Evolutionary conservation across 2,329 filamentous ascomycete species (phyloP).

Genomic region (Colletotrichum sublineola): DNA sequence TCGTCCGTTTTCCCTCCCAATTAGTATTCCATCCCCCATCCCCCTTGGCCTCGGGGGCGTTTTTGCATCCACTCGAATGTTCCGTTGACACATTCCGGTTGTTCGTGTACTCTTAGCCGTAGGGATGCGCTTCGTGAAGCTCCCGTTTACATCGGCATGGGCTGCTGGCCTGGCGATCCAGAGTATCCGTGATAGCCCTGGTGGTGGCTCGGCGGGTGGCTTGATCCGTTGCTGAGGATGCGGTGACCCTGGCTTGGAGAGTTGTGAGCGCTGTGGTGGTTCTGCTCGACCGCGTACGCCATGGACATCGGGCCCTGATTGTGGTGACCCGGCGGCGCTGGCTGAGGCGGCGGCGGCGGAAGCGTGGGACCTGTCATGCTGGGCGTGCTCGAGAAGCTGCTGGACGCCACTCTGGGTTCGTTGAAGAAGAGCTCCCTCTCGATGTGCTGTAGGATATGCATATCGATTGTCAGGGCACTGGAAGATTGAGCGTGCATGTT

Average conservation of each 20-base stretch:
- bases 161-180: slow-evolving; percentile 1
- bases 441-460: slow-evolving; percentile 76
- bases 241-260: slow-evolving; percentile 32
- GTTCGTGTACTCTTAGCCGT: background rate
- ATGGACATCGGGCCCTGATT: slow-evolving; percentile 32
- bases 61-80: background rate
- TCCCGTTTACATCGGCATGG: slow-evolving; percentile 24
- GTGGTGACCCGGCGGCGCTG: slow-evolving; percentile 7
- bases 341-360: slow-evolving; percentile 13
- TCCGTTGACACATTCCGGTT: background rate
- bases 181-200: slow-evolving; percentile 25
- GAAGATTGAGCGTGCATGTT: slow-evolving; percentile 77
- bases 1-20: slow-evolving; percentile 9
- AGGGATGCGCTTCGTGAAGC: background rate
- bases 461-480: slow-evolving; percentile 80
- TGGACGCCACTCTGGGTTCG: slow-evolving; percentile 39
- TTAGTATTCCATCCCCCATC: background rate
- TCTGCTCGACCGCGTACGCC: slow-evolving; percentile 30
- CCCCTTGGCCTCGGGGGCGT: background rate
- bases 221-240: slow-evolving; percentile 19
- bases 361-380: slow-evolving; percentile 43
- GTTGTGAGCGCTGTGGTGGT: slow-evolving; percentile 34
- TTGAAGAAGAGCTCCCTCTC: slow-evolving; percentile 60
- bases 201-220: slow-evolving; percentile 14
- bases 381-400: slow-evolving; percentile 59